Evolutionary conservation across 768 basidiomycete species (phyloP).

Genomic region (Nevesoporus exiguus): DNA sequence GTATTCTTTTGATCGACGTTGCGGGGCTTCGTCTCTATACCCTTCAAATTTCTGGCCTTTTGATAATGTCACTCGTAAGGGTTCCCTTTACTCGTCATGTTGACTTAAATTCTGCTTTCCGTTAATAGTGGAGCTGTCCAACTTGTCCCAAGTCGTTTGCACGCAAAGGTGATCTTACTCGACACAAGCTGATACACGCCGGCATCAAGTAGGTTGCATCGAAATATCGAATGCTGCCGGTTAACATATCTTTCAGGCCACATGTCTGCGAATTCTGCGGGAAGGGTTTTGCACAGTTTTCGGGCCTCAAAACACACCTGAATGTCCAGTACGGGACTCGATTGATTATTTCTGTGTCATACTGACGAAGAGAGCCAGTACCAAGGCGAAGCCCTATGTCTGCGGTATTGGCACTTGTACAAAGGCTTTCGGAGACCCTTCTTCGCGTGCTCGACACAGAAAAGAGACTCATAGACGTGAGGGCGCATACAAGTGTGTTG

Average conservation of each 20-base stretch:
- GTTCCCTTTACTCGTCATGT: background rate
- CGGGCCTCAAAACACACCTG: constrained; percentile 58
- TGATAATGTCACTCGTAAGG: constrained; percentile 25
- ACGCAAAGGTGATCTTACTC: constrained; percentile 57
- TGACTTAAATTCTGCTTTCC: background rate
- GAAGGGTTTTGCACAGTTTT: constrained; percentile 56
- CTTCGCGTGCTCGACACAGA: constrained; percentile 62
- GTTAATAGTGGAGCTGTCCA: constrained; percentile 37
- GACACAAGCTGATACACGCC: constrained; percentile 51
- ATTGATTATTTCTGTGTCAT: background rate
- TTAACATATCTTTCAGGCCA: constrained; percentile 38
- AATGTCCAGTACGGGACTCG: constrained; percentile 59
- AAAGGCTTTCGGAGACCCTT: constrained; percentile 63
- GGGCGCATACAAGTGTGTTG: constrained; percentile 45
- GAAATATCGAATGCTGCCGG: background rate
- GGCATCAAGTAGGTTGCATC: constrained; percentile 42
- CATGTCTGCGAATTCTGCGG: constrained; percentile 49
- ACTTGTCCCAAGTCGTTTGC: constrained; percentile 49
- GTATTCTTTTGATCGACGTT: constrained; percentile 34
- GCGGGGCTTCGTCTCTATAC: constrained; percentile 44
- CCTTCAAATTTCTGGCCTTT: constrained; percentile 8
- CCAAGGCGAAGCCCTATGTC: constrained; percentile 46
- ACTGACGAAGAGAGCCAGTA: constrained; percentile 35
- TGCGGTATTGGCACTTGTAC: constrained; percentile 49
- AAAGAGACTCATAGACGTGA: constrained; percentile 52